Conservation (phyloP, 768 basidiomycete genomes). For the Mycena venus region DNA sequence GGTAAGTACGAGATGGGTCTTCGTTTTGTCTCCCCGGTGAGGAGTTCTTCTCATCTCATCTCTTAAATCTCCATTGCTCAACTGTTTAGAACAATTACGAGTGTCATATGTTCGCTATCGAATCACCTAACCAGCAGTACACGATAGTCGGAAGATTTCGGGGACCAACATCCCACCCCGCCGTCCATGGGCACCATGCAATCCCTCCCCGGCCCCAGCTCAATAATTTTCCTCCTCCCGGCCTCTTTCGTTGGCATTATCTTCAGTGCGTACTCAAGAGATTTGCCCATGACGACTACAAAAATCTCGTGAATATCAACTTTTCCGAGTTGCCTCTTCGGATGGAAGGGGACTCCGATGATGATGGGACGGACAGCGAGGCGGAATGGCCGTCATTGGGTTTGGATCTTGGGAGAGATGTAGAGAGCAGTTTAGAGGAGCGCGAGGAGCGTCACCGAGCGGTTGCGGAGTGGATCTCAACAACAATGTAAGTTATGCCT, state of each 20-base stretch:
- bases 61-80: not conserved
- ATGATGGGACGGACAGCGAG: conserved; percentile 3
- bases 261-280: not conserved
- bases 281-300: not conserved
- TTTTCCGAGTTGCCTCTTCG: not conserved
- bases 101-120: not conserved
- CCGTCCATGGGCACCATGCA: not conserved
- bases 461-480: not conserved
- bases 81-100: not conserved
- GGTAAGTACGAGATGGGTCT: not conserved
- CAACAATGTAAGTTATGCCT: too few species aligned
- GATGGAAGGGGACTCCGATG: conserved; percentile 2
- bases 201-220: not conserved
- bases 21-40: not conserved
- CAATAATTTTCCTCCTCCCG: not conserved
- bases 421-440: not conserved
- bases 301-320: not conserved
- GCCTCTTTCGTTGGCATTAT: not conserved
- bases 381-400: not conserved
- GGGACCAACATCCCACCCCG: not conserved
- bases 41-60: not conserved
- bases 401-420: not conserved
- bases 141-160: not conserved
- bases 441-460: not conserved
- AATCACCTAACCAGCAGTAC: not conserved